Conservation (phyloP, 345 rosid genomes). For the Tarenaya hassleriana region DNA sequence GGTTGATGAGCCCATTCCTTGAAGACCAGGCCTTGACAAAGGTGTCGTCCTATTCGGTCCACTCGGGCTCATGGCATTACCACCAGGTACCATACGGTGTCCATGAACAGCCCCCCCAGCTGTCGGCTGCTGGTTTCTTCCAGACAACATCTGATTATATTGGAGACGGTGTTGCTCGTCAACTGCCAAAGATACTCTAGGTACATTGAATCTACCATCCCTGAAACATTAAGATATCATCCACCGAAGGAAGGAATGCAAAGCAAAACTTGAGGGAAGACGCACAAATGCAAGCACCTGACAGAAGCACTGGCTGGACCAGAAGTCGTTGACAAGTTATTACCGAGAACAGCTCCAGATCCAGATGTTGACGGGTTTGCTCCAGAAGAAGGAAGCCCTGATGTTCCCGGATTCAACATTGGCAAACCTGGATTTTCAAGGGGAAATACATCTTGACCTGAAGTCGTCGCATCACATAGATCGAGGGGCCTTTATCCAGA, state of each 20-base stretch:
- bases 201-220: constrained; percentile 70
- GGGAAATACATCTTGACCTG: constrained; percentile 57
- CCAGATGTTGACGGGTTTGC: constrained; percentile 57
- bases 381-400: constrained; percentile 56
- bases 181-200: constrained; percentile 59
- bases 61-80: constrained; percentile 60
- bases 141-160: constrained; percentile 54
- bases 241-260: constrained; percentile 14
- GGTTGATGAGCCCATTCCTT: constrained; percentile 64
- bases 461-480: constrained; percentile 59
- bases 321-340: constrained; percentile 50
- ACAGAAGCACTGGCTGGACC: constrained; percentile 49
- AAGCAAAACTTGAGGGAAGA: background rate
- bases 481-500: constrained; percentile 87
- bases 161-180: constrained; percentile 85
- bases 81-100: constrained; percentile 55
- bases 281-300: constrained; percentile 22
- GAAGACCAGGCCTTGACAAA: constrained; percentile 72
- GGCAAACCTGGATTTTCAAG: constrained; percentile 59
- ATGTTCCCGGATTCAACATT: constrained; percentile 59
- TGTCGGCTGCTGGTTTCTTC: constrained; percentile 60
- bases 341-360: constrained; percentile 52
- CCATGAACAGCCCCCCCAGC: constrained; percentile 74
- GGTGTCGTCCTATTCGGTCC: constrained; percentile 68
- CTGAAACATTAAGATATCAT: constrained; percentile 31